Evolutionary conservation across 495 filamentous ascomycete species (phyloP).

Genomic region (Penicillium mononematosum): DNA sequence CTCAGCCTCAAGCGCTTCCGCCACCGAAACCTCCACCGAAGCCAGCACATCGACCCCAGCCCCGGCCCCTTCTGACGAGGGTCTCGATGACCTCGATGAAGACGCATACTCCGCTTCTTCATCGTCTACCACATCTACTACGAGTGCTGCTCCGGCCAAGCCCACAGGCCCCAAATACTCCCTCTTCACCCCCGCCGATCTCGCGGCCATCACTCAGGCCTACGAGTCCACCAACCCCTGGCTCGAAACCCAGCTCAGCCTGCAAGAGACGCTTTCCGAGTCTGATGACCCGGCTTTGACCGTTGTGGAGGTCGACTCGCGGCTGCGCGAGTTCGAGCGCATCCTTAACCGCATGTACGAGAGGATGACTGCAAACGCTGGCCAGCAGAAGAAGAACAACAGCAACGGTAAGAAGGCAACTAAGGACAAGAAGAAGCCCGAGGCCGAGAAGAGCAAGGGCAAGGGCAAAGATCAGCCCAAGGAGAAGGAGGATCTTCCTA

Average conservation of each 20-base stretch:
- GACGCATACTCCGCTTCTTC: conserved; percentile 41
- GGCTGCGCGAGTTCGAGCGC: conserved; percentile 61
- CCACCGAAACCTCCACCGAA: conserved; percentile 24
- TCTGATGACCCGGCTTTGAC: conserved; percentile 71
- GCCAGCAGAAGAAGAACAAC: conserved; percentile 52
- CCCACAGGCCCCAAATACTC: conserved; percentile 42
- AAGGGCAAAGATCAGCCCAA: conserved; percentile 25
- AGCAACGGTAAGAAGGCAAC: conserved; percentile 48
- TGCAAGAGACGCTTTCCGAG: conserved; percentile 64
- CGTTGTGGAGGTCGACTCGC: conserved; percentile 59
- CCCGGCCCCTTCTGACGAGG: conserved; percentile 25
- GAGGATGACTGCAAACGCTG: conserved; percentile 45
- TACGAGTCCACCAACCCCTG: conserved; percentile 52
- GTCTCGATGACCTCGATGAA: conserved; percentile 42
- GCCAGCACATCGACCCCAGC: conserved; percentile 28
- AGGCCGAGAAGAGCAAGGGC: conserved; percentile 44
- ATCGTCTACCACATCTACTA: conserved; percentile 29
- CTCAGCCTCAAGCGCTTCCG: conserved; percentile 29
- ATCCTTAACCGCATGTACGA: conserved; percentile 69
- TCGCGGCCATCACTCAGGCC: conserved; percentile 44
- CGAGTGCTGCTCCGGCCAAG: conserved; percentile 31
- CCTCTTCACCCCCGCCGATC: conserved; percentile 52
- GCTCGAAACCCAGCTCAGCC: conserved; percentile 64
- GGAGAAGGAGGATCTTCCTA: conserved; percentile 30
- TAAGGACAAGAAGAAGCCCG: conserved; percentile 38